Evolutionary conservation across 495 filamentous ascomycete genomes (phyloP), one percentile per base, ranked within the genome.

Genomic region (Aspergillus hancockii): DNA sequence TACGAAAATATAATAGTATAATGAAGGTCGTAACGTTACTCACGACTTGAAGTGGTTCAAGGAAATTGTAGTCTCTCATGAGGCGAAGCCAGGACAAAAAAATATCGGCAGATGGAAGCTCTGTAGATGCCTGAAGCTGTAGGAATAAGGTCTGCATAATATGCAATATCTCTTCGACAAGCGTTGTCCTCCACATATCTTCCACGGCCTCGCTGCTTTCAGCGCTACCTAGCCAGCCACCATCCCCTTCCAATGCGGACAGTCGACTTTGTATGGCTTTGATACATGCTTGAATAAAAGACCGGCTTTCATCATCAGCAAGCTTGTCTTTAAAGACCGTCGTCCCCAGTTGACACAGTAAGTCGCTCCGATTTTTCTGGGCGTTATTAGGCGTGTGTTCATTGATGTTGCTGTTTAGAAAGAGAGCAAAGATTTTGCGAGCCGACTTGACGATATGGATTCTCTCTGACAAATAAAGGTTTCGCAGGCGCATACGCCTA

Each of bases 41-140:
- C 67, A 89, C 86, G 52, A 78, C 78, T 58, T 80, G 69, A 18
- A 88, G 71, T 18, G 72, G 66, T 31, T 88, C 81, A 56, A 93
- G 74, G 64, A 93, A 94, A 51, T 70, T 70, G 66, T 81, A 84
- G 2, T 83, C 77, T 25, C 69, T 67, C 80, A 93, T 85, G 25
- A 96, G 69, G 8, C 79, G 70, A 54, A 93, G 90, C 93, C 93
- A 97, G 54, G 81, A 74, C 8, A 88, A 69, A 8, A 95, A 65
- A 14, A 85, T 71, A 13, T 78, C 74, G 3, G 83, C 76, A 16
- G 83, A 80, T n/a, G 87, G 82, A 19, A 85, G 69, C 38, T 77
- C 77, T 4, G 72, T 65, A 5, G 77, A 78, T 6, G 80, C 69
- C 45, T 90, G 86, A 47, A 93, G 66, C 23, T 88, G 77, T 43